Percentiles rank a stretch among this genome's conserved stretches.
Evolutionary conservation across 108 stramenopile species (phyloP).

Genomic region (Cyclotella distinguenda): DNA sequence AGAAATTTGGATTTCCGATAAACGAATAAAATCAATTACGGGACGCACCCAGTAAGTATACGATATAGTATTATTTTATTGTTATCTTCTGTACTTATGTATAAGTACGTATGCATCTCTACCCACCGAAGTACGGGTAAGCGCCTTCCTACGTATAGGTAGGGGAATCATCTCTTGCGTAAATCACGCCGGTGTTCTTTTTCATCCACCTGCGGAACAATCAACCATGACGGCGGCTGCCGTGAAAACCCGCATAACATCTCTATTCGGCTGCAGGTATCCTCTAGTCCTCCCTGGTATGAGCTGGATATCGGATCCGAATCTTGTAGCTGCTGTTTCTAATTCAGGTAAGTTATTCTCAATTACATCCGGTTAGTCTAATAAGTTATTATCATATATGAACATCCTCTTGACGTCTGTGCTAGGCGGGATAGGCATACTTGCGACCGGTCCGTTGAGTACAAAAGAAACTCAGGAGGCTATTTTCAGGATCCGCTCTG

Average conservation of each 20-base stretch:
- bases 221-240: constrained; percentile 6
- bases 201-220: not conserved
- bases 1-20: too few relatives aligned
- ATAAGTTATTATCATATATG: not conserved
- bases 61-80: too few relatives aligned
- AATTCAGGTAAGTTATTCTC: constrained; percentile 58
- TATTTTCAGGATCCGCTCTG: constrained; percentile 66
- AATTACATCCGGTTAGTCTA: too few relatives aligned
- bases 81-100: too few relatives aligned
- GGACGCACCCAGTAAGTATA: too few relatives aligned
- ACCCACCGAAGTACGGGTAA: too few relatives aligned
- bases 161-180: too few relatives aligned
- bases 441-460: constrained; percentile 84
- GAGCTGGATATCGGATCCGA: constrained; percentile 79
- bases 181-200: too few relatives aligned
- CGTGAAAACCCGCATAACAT: constrained; percentile 68
- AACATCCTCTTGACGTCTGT: not conserved
- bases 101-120: too few relatives aligned
- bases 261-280: constrained; percentile 70
- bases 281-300: constrained; percentile 85
- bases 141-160: too few relatives aligned
- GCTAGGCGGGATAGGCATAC: constrained; percentile 73
- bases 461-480: constrained; percentile 64
- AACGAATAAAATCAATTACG: too few relatives aligned
- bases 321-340: constrained; percentile 86